These are phyloP conservation scores for Xerocomus amazonicus DNA, from an alignment of 1,284 basidiomycete genomes.

Conservation along the genomic window DNA sequence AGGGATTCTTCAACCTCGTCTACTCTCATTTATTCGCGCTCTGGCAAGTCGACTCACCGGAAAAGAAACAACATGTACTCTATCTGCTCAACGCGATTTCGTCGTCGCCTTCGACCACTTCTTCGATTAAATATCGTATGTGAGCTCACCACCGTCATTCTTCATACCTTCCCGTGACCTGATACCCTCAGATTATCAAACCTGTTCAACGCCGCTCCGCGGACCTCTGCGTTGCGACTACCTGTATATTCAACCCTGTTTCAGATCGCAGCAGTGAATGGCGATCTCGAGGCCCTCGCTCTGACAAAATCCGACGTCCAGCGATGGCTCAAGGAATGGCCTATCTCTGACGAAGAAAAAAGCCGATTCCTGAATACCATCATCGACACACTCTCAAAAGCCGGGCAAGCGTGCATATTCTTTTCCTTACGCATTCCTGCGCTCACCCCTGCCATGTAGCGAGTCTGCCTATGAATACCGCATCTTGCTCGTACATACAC, in stretches of 20 bases:
- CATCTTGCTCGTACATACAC: constrained; percentile 56
- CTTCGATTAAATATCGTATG: constrained; percentile 68
- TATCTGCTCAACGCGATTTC: constrained; percentile 55
- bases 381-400: constrained; percentile 58
- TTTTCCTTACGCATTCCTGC: neutral
- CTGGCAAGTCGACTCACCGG: constrained; percentile 51
- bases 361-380: constrained; percentile 67
- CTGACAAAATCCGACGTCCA: constrained; percentile 63
- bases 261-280: constrained; percentile 58
- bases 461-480: constrained; percentile 61
- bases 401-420: constrained; percentile 52
- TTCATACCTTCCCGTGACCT: constrained; percentile 6
- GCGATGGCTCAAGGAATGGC: constrained; percentile 78
- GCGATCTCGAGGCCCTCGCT: constrained; percentile 67
- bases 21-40: constrained; percentile 66
- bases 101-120: constrained; percentile 47
- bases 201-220: constrained; percentile 81
- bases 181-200: constrained; percentile 66
- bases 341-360: constrained; percentile 64
- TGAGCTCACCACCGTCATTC: constrained; percentile 34
- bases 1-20: constrained; percentile 84
- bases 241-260: constrained; percentile 68
- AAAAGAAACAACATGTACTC: constrained; percentile 48
- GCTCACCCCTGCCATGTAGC: constrained; percentile 33
- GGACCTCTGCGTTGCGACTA: constrained; percentile 64